Evolutionary conservation across 139 green algal genomes (phyloP).

Genomic region (Picochlorum sp.): DNA sequence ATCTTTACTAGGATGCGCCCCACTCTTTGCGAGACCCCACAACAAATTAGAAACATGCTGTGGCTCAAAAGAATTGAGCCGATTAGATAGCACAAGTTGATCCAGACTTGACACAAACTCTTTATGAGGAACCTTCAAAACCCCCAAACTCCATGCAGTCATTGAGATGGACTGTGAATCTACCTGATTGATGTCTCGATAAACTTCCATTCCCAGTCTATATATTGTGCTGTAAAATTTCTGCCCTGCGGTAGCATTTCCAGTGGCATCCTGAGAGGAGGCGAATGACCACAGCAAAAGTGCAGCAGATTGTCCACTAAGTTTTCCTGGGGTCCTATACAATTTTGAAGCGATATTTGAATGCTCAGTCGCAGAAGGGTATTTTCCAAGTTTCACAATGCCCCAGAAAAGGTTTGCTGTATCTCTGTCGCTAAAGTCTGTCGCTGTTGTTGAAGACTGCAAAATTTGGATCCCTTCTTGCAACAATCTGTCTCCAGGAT

Average conservation of each 20-base stretch:
- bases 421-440: constrained; percentile 15
- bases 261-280: not conserved
- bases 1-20: constrained; percentile 1
- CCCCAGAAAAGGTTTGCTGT: constrained; percentile 29
- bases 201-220: constrained; percentile 11
- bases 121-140: constrained; percentile 14
- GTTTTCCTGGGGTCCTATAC: not conserved
- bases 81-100: constrained; percentile 10
- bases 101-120: constrained; percentile 1
- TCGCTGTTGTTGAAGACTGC: not conserved
- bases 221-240: constrained; percentile 2
- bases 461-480: constrained; percentile 4
- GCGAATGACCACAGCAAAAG: constrained; percentile 6
- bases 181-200: constrained; percentile 2
- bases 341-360: constrained; percentile 4
- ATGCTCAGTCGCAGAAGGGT: not conserved
- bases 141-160: constrained; percentile 20
- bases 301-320: constrained; percentile 10
- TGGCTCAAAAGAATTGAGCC: constrained; percentile 4
- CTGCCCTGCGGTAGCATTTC: not conserved
- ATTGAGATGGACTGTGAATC: constrained; percentile 24
- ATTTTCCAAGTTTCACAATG: constrained; percentile 11
- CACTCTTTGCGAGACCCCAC: constrained; percentile 22
- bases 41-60: constrained; percentile 29
- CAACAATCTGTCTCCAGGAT: constrained; percentile 9